Base-by-base conservation (phyloP, 1,284 basidiomycete genomes). In the Chondrostereum purpureum region DNA sequence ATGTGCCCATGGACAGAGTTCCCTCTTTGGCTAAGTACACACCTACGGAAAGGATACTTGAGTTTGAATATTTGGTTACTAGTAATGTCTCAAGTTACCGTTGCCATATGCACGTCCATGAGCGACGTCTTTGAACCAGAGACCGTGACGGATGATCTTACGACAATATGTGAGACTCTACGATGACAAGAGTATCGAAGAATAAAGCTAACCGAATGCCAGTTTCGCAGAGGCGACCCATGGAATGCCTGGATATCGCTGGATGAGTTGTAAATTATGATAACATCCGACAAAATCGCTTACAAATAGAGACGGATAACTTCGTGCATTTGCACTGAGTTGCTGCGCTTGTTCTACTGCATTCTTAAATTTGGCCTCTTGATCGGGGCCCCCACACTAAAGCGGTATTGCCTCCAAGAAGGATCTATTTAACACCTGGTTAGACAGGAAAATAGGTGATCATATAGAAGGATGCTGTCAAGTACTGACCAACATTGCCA, bases 351-450 rank as follows among this genome's bases (percentile, higher is more conserved):
- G 42, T 31, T 53, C 47, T 5, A 75, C 55, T 2, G 73, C 73
- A 4, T 50, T 54, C 24, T 69, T 65, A 54, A 80, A 82, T 51
- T 75, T 78, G 13, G 78, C 77, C 57, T 83, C 80, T 2, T 77
- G 77, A 55, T 81, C 77, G 3, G 80, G 80, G 80, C 73, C 13
- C 80, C 80, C 12, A 81, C 78, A 43, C 72, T 78, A 58, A 83
- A 76, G 17, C 79, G 67, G 55, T 81, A 83, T 50, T 83, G 80
- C 19, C 66, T 63, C 71, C 74, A 82, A 0, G 43, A 50, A 1
- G 62, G 41, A 41, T 69, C 77, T 78, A 42, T 1, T 23, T 20
- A 42, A 20, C 12, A 12, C n/a, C 17, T 19, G 24, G 34, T 39
- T 17, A 16, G 5, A 47, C 35, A 5, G 35, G 24, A 12, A 46